Percentiles rank a stretch among this genome's conserved stretches.
Conservation (phyloP, 1,284 basidiomycete species). For the Sphagnurus paluster region DNA sequence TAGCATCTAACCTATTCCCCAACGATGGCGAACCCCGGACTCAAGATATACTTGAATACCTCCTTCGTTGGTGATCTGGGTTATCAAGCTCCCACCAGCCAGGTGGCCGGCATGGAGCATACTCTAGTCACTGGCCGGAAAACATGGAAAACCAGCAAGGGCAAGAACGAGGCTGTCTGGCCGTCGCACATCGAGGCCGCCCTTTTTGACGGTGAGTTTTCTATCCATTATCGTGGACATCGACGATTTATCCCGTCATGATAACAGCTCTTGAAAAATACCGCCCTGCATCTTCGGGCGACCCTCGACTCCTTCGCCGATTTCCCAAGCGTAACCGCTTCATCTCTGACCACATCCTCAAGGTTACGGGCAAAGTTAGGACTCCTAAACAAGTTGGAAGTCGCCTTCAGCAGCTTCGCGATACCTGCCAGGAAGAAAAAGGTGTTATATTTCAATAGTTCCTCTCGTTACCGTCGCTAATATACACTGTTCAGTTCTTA, state of each 20-base stretch:
- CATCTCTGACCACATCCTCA: conserved; percentile 53
- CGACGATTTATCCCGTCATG: conserved; percentile 1
- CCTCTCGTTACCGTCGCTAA: background rate
- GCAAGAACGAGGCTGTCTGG: conserved; percentile 55
- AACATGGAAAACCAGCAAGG: conserved; percentile 56
- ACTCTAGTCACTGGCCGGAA: conserved; percentile 51
- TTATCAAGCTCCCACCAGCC: conserved; percentile 15
- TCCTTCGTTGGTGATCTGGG: conserved; percentile 20
- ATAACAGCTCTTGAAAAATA: conserved; percentile 49
- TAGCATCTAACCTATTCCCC: background rate
- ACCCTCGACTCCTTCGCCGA: conserved; percentile 44
- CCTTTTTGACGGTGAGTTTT: conserved; percentile 49
- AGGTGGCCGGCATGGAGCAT: conserved; percentile 24
- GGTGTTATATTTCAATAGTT: conserved; percentile 32
- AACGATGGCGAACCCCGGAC: conserved; percentile 8
- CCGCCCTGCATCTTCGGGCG: conserved; percentile 42
- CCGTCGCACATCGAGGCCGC: conserved; percentile 53
- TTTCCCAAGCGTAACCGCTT: conserved; percentile 58
- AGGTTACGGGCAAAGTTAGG: conserved; percentile 45
- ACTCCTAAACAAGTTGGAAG: conserved; percentile 62
- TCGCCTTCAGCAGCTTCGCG: conserved; percentile 57
- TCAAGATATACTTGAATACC: conserved; percentile 16
- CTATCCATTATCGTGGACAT: background rate
- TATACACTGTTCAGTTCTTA: conserved; percentile 19
- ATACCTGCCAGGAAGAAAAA: conserved; percentile 49